These are phyloP conservation scores for Podaxis sp. DNA, from an alignment of 768 basidiomycete genomes.

Conservation along the genomic window DNA sequence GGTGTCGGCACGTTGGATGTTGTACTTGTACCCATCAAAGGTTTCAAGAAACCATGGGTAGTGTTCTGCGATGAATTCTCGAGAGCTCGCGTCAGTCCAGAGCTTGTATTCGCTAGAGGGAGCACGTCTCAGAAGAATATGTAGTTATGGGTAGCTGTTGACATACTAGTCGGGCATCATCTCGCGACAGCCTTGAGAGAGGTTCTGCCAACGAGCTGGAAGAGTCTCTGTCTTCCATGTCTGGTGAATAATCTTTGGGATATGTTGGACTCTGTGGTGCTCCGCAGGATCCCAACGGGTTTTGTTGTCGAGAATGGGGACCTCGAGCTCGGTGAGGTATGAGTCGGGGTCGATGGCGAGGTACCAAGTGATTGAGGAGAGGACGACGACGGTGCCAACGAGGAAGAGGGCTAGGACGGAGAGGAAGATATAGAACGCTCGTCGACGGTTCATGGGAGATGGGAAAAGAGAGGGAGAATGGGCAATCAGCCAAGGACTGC, in stretches of 20 bases:
- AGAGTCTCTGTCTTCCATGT: slow-evolving; percentile 95
- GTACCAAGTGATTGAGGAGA: slow-evolving; percentile 89
- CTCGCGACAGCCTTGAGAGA: slow-evolving; percentile 83
- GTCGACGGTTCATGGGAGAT: slow-evolving; percentile 43
- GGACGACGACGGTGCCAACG: slow-evolving; percentile 84
- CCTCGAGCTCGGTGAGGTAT: slow-evolving; percentile 78
- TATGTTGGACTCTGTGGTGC: slow-evolving; percentile 64
- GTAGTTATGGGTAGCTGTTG: slow-evolving; percentile 8
- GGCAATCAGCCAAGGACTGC: slow-evolving; percentile 8
- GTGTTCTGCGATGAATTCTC: slow-evolving; percentile 83
- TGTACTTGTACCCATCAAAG: slow-evolving; percentile 88
- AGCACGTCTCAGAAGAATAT: slow-evolving; percentile 15
- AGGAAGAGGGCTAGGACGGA: slow-evolving; percentile 72
- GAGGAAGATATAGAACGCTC: slow-evolving; percentile 43
- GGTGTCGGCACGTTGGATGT: slow-evolving; percentile 93
- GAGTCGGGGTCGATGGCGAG: slow-evolving; percentile 78
- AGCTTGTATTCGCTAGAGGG: slow-evolving; percentile 85
- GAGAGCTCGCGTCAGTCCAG: slow-evolving; percentile 92
- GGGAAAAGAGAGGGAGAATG: slow-evolving; percentile 13
- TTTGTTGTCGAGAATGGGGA: slow-evolving; percentile 54
- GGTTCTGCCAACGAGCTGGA: slow-evolving; percentile 75
- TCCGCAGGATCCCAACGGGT: slow-evolving; percentile 65
- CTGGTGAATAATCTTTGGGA: slow-evolving; percentile 95
- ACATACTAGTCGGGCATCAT: slow-evolving; percentile 97
- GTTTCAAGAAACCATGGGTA: slow-evolving; percentile 95